Percentiles rank a stretch among this genome's conserved stretches.
phyloP scores from a whole-genome alignment of 768 basidiomycete species.

The Tulasnella sp. region DNA sequence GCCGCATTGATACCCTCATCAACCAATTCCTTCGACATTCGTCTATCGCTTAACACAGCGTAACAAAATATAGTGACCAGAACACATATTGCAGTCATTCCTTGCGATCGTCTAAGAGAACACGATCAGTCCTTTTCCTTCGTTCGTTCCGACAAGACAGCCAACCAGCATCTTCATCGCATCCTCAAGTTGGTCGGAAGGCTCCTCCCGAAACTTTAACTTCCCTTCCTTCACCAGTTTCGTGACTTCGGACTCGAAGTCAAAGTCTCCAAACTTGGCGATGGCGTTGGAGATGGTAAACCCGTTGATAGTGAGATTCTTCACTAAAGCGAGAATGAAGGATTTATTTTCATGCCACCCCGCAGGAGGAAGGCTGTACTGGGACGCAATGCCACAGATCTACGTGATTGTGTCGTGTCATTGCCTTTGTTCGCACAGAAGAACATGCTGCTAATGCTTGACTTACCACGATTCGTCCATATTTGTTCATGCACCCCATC shows the following conservation, averaged over 20 bases:
- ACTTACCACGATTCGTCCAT: constrained; percentile 35
- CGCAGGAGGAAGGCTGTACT: constrained; percentile 29
- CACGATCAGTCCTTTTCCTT: not conserved
- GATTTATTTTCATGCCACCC: constrained; percentile 32
- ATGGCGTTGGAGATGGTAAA: constrained; percentile 17
- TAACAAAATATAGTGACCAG: too few species aligned
- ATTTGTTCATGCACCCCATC: constrained; percentile 32
- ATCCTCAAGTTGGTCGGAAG: not conserved
- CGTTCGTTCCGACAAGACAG: not conserved
- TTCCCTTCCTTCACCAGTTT: constrained; percentile 34
- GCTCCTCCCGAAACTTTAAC: not conserved
- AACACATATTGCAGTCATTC: not conserved
- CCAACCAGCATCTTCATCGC: not conserved
- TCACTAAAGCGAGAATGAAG: not conserved
- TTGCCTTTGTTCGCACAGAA: not conserved
- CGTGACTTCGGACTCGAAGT: constrained; percentile 31
- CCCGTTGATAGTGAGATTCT: constrained; percentile 25
- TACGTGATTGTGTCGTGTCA: not conserved
- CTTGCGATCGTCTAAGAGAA: not conserved
- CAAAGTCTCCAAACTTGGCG: constrained; percentile 25
- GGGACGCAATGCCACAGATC: constrained; percentile 31
- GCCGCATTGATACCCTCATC: too few species aligned
- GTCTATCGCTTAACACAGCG: too few species aligned
- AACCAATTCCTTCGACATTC: too few species aligned
- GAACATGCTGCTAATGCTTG: not conserved